Base-by-base conservation (phyloP, 257 asterid genomes). In the Parsonsia alboflavescens region DNA sequence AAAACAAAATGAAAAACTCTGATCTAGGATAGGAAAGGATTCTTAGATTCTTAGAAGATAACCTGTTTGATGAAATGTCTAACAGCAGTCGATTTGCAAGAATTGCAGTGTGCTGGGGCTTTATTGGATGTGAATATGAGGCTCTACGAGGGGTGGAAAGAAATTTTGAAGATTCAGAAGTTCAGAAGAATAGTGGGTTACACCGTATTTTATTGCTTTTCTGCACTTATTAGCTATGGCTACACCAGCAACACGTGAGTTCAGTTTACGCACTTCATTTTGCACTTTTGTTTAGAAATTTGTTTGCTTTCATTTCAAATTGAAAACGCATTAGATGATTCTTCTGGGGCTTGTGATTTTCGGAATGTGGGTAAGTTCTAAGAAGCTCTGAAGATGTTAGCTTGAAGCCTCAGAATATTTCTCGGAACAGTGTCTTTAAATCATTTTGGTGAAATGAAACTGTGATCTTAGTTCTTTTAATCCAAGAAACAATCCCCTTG, bases 191-290 rank as follows among this genome's bases (percentile, higher is more conserved):
- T 81, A 26, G 97, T 92, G 62, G 90, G 96, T 10, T 94, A 88
- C 73, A 73, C 97, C 72, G 95, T 91, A 56, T 92, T 94, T 81
- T 94, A 76, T 85, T 78, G 92, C 77, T 92, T 94, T 16, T 72
- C 75, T 72, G 75, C 95, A 5, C 84, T 84, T 79, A 75, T 92
- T 79, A 86, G 80, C 88, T 94, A 84, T 77, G 90, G 88, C 33
- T 89, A 94, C 88, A 84, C 90, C 59, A 94, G 85, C 87, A 94
- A 88, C 74, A 94, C 99, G 99, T 94, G 77, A 85, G 95, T 85
- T 77, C 52, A 72, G 5, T 53, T 53, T 44, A 12, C 11, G 24
- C 15, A 0, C 48, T 19, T 53, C 9, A 5, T 8, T n/a, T 54
- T 54, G 1, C 30, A 8, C 10, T 15, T 9, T 68, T 17, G 64